These are phyloP conservation scores for Nigrograna mackinnonii DNA, from an alignment of 2,329 filamentous ascomycete genomes.

Conservation along the genomic window DNA sequence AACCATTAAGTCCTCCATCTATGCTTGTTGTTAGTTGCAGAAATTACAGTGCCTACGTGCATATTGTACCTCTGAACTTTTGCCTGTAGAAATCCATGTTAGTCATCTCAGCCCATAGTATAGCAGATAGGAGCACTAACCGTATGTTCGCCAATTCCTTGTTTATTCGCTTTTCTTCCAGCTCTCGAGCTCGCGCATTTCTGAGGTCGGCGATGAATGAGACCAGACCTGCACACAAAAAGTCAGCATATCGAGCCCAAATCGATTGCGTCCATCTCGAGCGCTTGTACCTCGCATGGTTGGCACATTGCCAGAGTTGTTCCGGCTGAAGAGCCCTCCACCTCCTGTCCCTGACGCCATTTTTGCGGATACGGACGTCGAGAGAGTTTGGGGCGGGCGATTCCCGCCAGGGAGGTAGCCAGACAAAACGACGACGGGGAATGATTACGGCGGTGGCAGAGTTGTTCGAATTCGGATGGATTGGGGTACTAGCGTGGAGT, in stretches of 20 bases:
- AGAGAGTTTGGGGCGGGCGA: constrained; percentile 29
- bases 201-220: constrained; percentile 97
- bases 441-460: constrained; percentile 5
- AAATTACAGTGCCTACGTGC: no score
- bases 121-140: constrained; percentile 45
- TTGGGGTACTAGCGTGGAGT: no score
- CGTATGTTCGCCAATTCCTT: constrained; percentile 98
- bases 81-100: constrained; percentile 57
- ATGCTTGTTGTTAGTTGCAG: no score
- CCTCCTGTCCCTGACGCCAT: constrained; percentile 43
- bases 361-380: constrained; percentile 30
- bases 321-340: constrained; percentile 45
- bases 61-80: constrained; percentile 88
- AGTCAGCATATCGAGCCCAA: no score
- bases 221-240: constrained; percentile 67
- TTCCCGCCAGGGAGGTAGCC: constrained; percentile 32
- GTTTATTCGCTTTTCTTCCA: constrained; percentile 99
- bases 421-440: constrained; percentile 26
- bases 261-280: constrained; percentile 1
- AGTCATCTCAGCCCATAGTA: constrained; percentile 18
- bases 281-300: constrained; percentile 43
- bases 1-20: constrained; percentile 90
- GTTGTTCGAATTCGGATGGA: neutral
- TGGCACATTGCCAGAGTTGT: constrained; percentile 43
- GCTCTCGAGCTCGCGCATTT: constrained; percentile 90